Evolutionary conservation across 1,139 yeast species (phyloP).

Genomic region (Torulaspora globosa): DNA sequence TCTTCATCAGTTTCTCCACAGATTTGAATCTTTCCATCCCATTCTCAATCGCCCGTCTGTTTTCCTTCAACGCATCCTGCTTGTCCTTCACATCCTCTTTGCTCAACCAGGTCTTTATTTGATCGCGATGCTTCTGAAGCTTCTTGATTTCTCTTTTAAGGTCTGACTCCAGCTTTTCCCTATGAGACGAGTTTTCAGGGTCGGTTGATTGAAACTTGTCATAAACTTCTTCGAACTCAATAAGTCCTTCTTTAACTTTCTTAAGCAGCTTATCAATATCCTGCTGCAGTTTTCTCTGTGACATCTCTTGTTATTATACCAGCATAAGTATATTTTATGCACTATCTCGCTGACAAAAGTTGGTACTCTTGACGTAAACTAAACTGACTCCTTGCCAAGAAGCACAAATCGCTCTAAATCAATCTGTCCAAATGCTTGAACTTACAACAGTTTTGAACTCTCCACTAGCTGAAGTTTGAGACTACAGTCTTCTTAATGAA

Average conservation of each 20-base stretch:
- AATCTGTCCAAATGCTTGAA: too few relatives aligned
- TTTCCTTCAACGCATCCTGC: constrained; percentile 66
- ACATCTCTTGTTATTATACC: constrained; percentile 41
- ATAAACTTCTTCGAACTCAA: constrained; percentile 78
- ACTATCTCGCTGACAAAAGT: too few relatives aligned
- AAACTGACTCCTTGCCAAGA: background rate
- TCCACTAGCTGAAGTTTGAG: background rate
- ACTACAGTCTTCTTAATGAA: background rate
- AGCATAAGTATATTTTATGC: background rate
- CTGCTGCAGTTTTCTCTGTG: constrained; percentile 64
- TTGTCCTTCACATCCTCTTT: constrained; percentile 92
- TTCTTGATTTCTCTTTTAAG: constrained; percentile 94
- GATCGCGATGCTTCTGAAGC: constrained; percentile 90
- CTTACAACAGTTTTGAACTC: background rate
- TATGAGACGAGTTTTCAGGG: constrained; percentile 65
- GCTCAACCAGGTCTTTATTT: constrained; percentile 91
- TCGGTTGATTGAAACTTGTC: constrained; percentile 82
- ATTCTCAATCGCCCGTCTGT: constrained; percentile 76
- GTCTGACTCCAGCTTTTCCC: constrained; percentile 91
- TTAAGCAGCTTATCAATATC: constrained; percentile 96
- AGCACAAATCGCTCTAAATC: too few relatives aligned
- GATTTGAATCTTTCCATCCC: constrained; percentile 98
- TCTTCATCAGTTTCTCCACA: constrained; percentile 89
- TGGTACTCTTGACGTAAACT: too few relatives aligned
- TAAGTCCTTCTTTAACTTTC: constrained; percentile 90